Evolutionary conservation across 2,329 filamentous ascomycete species (phyloP).

Genomic region (Apiospora rasikravindrae): DNA sequence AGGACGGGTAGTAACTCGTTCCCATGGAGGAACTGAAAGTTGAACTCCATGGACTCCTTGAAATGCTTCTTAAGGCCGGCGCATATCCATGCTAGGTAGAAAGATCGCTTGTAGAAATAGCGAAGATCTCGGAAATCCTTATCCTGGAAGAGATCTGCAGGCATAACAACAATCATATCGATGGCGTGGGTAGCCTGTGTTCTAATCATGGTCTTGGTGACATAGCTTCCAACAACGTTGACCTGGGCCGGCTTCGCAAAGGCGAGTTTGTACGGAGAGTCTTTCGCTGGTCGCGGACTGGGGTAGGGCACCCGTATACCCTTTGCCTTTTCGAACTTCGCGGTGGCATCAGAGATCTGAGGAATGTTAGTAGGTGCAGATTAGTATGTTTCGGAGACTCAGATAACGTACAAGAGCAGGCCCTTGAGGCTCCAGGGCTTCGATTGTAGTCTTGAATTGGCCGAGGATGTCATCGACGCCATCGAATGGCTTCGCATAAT

Average conservation of each 20-base stretch:
- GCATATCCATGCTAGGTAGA: slow-evolving; percentile 84
- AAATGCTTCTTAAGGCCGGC: slow-evolving; percentile 68
- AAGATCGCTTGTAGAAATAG: slow-evolving; percentile 94
- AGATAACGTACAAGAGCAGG: slow-evolving; percentile 52
- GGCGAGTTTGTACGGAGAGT: slow-evolving; percentile 81
- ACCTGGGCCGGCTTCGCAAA: slow-evolving; percentile 78
- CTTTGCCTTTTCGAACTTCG: slow-evolving; percentile 23
- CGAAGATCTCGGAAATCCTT: slow-evolving; percentile 94
- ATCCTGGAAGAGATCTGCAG: slow-evolving; percentile 78
- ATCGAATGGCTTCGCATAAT: slow-evolving; percentile 55
- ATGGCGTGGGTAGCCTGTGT: slow-evolving; percentile 64
- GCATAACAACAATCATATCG: slow-evolving; percentile 90
- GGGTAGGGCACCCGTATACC: slow-evolving; percentile 75
- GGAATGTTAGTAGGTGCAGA: slow-evolving; percentile 1
- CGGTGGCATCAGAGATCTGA: slow-evolving; percentile 68
- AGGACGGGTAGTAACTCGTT: slow-evolving; percentile 78
- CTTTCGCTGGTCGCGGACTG: slow-evolving; percentile 74
- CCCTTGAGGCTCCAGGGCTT: slow-evolving; percentile 55
- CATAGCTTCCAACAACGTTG: slow-evolving; percentile 90
- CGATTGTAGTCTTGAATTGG: slow-evolving; percentile 57
- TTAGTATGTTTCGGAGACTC: background rate
- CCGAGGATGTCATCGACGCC: slow-evolving; percentile 56
- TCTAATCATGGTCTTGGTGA: slow-evolving; percentile 74
- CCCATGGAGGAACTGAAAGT: slow-evolving; percentile 71
- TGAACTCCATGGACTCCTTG: slow-evolving; percentile 58